Evolutionary conservation across 2,329 filamentous ascomycete genomes (phyloP), one percentile per base, ranked within the genome.

Genomic region (Helotiales sp.): DNA sequence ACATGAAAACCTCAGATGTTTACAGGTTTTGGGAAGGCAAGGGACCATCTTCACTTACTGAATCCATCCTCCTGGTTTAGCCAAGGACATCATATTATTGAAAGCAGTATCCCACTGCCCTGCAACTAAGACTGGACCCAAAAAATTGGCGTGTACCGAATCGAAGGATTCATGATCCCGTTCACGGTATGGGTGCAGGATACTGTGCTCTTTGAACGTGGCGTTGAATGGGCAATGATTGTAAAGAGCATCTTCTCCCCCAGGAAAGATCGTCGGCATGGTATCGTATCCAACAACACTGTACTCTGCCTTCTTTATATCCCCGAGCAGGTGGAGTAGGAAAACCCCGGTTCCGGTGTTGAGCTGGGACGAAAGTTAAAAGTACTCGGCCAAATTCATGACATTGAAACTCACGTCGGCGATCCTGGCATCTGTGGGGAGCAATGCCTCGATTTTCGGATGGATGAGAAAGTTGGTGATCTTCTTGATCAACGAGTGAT

Each of bases 131-230:
- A 57, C 54, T 57, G 54, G 54, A 37, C 54, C 54, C 20, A 57
- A 57, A 32, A 57, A 57, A 15, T n/a, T 57, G 32, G 54, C 13
- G 32, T 57, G 54, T 3, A 57, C 54, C 20, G 54, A 57, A 57
- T 57, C 54, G 11, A 57, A 57, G 8, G n/a, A 40, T 5, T 34
- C n/a, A 3, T 22, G 30, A 20, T 34, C 20, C 26, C 24, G 17
- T 1, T 6, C 6, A n/a, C 32, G 54, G 20, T 24, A 34, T 24
- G 30, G 30, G 17, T 40, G 30, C 24, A 57, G 54, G 17, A 57
- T 40, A 15, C 40, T 11, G 30, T 57, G 54, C 32, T 37, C 30
- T 15, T 24, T 26, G 32, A 57, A 57, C 3, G n/a, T 57, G n/a
- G 34, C 20, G 15, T 17, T 57, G 54, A 5, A 1, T 26, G 11